Conservation (phyloP, 2,329 filamentous ascomycete genomes). For the Paraphoma sp. region DNA sequence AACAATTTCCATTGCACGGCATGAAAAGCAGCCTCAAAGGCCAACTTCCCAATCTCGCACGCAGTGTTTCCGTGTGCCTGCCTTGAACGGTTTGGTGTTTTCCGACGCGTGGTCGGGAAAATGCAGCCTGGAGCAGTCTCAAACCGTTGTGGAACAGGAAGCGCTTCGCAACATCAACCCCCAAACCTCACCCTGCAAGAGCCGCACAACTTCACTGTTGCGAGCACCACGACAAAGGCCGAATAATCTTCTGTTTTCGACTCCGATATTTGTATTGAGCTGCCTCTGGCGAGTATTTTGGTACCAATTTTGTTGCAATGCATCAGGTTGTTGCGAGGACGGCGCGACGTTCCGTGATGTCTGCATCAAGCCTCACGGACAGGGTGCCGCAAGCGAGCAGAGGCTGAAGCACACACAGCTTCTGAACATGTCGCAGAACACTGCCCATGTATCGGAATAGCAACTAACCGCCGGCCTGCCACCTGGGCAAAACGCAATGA, state of each 20-base stretch:
- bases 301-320: constrained; percentile 8
- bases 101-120: constrained; percentile 19
- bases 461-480: constrained; percentile 35
- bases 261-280: background rate
- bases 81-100: constrained; percentile 19
- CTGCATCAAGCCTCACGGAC: constrained; percentile 22
- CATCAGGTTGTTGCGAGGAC: background rate
- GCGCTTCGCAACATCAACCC: constrained; percentile 38
- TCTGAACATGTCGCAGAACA: constrained; percentile 45
- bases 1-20: constrained; percentile 3
- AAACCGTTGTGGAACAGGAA: constrained; percentile 45
- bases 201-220: constrained; percentile 11
- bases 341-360: background rate
- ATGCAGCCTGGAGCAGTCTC: constrained; percentile 36
- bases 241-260: too few relatives aligned
- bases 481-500: constrained; percentile 33
- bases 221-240: background rate
- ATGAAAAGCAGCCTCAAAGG: constrained; percentile 5
- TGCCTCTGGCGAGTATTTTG: background rate
- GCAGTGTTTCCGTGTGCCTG: constrained; percentile 23
- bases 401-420: constrained; percentile 47
- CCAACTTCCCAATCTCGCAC: constrained; percentile 29
- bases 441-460: constrained; percentile 40
- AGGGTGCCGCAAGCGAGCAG: constrained; percentile 30
- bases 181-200: constrained; percentile 16